Evolutionary conservation across 2,329 filamentous ascomycete species (phyloP).

Genomic region (Calonectria fujianensis): DNA sequence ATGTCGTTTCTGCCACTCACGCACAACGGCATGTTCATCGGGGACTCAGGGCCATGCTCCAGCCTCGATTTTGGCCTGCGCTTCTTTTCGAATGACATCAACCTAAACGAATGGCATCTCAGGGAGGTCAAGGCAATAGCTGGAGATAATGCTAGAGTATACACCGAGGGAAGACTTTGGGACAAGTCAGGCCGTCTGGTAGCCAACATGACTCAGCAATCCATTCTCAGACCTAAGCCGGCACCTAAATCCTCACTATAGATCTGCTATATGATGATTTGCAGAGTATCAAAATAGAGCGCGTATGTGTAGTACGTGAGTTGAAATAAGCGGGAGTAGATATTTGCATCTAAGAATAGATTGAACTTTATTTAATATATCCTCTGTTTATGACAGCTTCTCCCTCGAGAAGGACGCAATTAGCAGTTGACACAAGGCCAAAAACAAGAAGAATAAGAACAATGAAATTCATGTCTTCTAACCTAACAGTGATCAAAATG

Average conservation of each 20-base stretch:
- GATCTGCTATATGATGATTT: not conserved
- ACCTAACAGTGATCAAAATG: too few relatives aligned
- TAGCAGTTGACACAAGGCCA: too few relatives aligned
- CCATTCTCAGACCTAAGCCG: not conserved
- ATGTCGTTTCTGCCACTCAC: constrained; percentile 6
- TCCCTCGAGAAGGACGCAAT: too few relatives aligned
- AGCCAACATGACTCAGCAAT: constrained; percentile 17
- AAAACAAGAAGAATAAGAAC: too few relatives aligned
- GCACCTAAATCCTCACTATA: not conserved
- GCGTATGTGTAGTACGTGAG: not conserved
- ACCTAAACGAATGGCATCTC: constrained; percentile 15
- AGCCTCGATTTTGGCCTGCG: constrained; percentile 17
- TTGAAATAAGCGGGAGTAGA: not conserved
- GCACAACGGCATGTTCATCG: constrained; percentile 12
- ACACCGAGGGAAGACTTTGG: constrained; percentile 9
- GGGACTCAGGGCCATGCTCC: not conserved
- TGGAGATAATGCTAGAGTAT: not conserved
- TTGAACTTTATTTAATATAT: too few relatives aligned
- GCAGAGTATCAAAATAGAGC: not conserved
- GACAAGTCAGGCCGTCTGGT: not conserved
- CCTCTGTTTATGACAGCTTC: too few relatives aligned
- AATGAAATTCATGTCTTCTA: too few relatives aligned
- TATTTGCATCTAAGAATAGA: not conserved
- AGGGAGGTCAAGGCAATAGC: not conserved
- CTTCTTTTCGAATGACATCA: not conserved